Base-by-base conservation (phyloP, 2,329 filamentous ascomycete genomes). In the Colletotrichum sp. region DNA sequence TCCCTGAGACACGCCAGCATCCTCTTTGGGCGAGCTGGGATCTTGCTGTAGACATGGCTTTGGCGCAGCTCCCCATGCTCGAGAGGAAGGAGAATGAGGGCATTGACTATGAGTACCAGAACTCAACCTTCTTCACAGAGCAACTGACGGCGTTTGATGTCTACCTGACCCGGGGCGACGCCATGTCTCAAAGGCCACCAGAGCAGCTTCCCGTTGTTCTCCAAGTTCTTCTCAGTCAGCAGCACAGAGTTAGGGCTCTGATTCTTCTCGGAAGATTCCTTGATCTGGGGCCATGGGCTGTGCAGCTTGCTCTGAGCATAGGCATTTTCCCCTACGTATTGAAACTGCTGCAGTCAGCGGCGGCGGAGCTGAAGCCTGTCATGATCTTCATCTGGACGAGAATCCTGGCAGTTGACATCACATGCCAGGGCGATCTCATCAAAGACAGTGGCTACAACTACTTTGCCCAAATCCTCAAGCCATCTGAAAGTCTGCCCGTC, bases 361-460 rank as follows among this genome's bases (percentile, higher is more conserved):
- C 97, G 0, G 92, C 95, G 63, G 97, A 99, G 84, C 87, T 99
- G 77, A 99, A 99, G 82, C 96, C 97, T 0, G 96, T 99, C 76
- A 99, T 99, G 97, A 96, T 99, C 7, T 99, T 99, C 84, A 99
- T 99, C 78, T 99, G 97, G 97, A 96, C 97, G 8, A 92, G 97
- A 65, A 95, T 99, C 59, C 92, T 99, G 78, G 97, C 97, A 9
- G 97, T 99, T 8, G 97, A 99, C 82, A 93, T 97, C 76, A 95
- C 95, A 2, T 98, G 97, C 81, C 97, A 99, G 84, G 93, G 93
- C 77, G 97, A 99, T 83, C 88, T 99, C 15, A 92, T 99, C 80
- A 99, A 99, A 85, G 97, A 99, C 82, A 98, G 96, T 81, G 97
- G 97, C 8, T 99, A 98, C 82, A 95, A 95, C 81, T 99, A 99